Conservation (phyloP, 148 eudicot species). For the Rhododendron henanense region DNA sequence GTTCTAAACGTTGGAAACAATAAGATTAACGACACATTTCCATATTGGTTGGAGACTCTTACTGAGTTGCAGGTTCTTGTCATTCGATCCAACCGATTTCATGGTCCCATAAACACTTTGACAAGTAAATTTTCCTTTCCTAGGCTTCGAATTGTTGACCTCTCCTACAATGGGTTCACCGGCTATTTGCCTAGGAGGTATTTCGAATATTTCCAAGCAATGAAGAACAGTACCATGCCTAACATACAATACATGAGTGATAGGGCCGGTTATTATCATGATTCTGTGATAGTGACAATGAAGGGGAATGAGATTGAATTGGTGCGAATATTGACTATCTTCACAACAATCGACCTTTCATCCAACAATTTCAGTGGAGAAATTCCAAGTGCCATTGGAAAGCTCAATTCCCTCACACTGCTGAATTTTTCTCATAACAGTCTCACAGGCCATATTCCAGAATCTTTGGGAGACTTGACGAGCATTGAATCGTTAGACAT, state of each 20-base stretch:
- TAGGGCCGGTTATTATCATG: background rate
- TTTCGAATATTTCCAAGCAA: slow-evolving; percentile 19
- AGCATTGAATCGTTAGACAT: slow-evolving; percentile 18
- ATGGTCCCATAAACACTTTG: slow-evolving; percentile 20
- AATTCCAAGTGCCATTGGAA: too few relatives aligned
- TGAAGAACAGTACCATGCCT: background rate
- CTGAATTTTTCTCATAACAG: too few relatives aligned
- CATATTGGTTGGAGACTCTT: slow-evolving; percentile 22
- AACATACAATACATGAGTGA: background rate
- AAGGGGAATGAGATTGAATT: background rate
- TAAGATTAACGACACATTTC: slow-evolving; percentile 28
- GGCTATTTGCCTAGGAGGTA: slow-evolving; percentile 3
- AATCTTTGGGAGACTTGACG: slow-evolving; percentile 5
- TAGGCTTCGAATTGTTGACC: slow-evolving; percentile 40
- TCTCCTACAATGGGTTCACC: slow-evolving; percentile 36
- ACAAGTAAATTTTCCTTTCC: slow-evolving; percentile 1
- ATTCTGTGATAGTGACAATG: background rate
- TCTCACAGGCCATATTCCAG: background rate
- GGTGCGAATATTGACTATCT: background rate
- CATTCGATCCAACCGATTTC: slow-evolving; percentile 24
- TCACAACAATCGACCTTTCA: background rate
- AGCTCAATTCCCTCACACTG: too few relatives aligned
- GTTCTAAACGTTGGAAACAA: slow-evolving; percentile 43
- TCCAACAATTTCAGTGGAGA: too few relatives aligned
- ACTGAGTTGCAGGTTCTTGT: slow-evolving; percentile 29